Base-by-base conservation (phyloP, 1,284 basidiomycete genomes). In the Marasmius oreades region DNA sequence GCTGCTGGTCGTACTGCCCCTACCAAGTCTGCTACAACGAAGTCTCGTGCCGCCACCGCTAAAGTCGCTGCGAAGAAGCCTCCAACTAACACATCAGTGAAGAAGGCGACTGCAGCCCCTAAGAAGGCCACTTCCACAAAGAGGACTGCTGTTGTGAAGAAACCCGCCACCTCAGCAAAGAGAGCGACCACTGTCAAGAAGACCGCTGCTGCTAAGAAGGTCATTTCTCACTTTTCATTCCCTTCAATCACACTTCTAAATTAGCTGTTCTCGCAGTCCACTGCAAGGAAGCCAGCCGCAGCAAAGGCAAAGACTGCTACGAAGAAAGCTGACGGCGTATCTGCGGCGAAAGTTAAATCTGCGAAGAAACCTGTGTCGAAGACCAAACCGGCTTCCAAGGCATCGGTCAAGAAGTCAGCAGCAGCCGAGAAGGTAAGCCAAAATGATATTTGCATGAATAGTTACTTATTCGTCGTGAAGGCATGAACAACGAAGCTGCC, bases 131-230 rank as follows among this genome's bases (percentile, higher is more conserved):
- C 68, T 37, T 56, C 61, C 20, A 75, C 67, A 61, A 68, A 67
- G 59, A 58, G 70, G 20, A 60, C 64, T n/a, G 64, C 70, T 6
- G 57, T 60, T 20, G 31, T 16, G 47, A 75, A 68, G 61, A 67
- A 66, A 59, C 68, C 68, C 22, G 60, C 64, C 18, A 64, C 70
- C 11, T 24, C 55, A 5, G 58, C 62, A 42, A 77, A 73, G 68
- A 71, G 71, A 52, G 24, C 63, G 14, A 59, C 64, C 14, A 63
- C 70, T 18, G 56, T 62, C 7, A 73, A 70, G 66, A 74, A 70
- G 56, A 67, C 67, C n/a, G 55, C 66, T 24, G 67, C 66, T 16
- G 68, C 66, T n/a, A 77, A 77, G 67, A 74, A 72, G 68, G 74
- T 75, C 42, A 11, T 11, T 42, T 2, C 12, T 37, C 24, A 10